Base-by-base conservation (phyloP, 768 basidiomycete genomes). In the Amanita subjunquillea region DNA sequence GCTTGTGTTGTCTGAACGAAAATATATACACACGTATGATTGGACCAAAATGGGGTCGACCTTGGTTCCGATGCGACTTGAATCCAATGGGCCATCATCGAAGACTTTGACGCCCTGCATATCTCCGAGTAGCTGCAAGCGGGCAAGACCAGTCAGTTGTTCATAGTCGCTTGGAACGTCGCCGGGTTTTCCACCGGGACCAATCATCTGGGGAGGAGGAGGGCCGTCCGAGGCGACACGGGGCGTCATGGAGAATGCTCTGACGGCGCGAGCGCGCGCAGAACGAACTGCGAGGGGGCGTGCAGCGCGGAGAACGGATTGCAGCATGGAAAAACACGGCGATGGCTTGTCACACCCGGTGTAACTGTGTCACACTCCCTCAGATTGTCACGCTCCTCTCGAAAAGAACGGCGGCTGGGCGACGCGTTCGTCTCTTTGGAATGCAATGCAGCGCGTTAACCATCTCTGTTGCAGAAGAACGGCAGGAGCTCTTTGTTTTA, bases 81-180 rank as follows among this genome's bases (percentile, higher is more conserved):
- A 72, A 63, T 91, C 85, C 57, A 96, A 76, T 32, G 92, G 87
- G 54, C 80, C 77, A 63, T 85, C 77, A 67, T 97, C 92, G 72
- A 99, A 99, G 48, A 92, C 80, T 41, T 90, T 84, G 50, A 92
- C 71, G 51, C 93, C 94, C 67, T 91, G 82, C 62, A 92, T 72
- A 56, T 91, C 85, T 63, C 87, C 92, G 50, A 97, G 71, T 46
- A 96, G 73, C 70, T 99, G 91, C 64, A 96, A 82, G 69, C 95
- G 91, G 69, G 97, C 94, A 51, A 97, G 75, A 81, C 95, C 95
- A 60, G 95, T 99, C 13, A 94, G 82, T 71, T 99, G 95, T 57
- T 88, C 80, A 57, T 84, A 75, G 69, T 91, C 89, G 54, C 87
- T 87, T 50, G 92, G 84, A 57, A 91, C 80, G 60, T 82, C 76